These are phyloP conservation scores for Chytriomyces confervae DNA, from an alignment of 192 early-diverging fungal species.

Conservation along the genomic window DNA sequence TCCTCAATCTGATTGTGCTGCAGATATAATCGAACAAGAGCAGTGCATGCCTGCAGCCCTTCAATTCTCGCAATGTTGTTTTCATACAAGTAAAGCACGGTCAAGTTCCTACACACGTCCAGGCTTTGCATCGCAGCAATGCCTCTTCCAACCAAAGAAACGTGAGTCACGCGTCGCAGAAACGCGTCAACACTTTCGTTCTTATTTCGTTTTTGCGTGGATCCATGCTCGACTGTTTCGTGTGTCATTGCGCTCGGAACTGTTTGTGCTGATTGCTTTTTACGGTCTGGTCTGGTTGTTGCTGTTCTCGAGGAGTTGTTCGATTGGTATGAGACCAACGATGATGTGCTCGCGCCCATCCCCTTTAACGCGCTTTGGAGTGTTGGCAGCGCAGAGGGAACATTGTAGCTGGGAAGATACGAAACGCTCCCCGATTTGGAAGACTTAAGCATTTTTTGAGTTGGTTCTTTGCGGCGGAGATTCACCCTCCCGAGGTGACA, in stretches of 20 bases:
- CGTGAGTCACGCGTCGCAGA: constrained; percentile 50
- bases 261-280: not conserved
- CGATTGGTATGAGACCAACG: constrained; percentile 11
- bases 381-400: constrained; percentile 18
- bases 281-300: not conserved
- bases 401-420: constrained; percentile 15
- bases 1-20: constrained; percentile 59
- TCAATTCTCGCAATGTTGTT: constrained; percentile 53
- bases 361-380: constrained; percentile 12
- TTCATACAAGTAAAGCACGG: constrained; percentile 60
- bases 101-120: constrained; percentile 47
- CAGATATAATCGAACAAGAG: constrained; percentile 52
- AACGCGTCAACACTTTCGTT: constrained; percentile 49
- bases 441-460: constrained; percentile 13
- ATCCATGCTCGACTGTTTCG: constrained; percentile 46
- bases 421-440: constrained; percentile 12
- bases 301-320: not conserved
- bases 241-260: constrained; percentile 34
- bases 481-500: not conserved
- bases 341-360: constrained; percentile 12
- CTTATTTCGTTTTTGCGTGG: constrained; percentile 47
- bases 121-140: constrained; percentile 53
- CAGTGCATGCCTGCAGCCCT: constrained; percentile 43
- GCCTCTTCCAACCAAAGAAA: constrained; percentile 49
- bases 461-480: too few species aligned